Conservation (phyloP, 176 grass and related monocot genomes). For the Musa troglodytarum region DNA sequence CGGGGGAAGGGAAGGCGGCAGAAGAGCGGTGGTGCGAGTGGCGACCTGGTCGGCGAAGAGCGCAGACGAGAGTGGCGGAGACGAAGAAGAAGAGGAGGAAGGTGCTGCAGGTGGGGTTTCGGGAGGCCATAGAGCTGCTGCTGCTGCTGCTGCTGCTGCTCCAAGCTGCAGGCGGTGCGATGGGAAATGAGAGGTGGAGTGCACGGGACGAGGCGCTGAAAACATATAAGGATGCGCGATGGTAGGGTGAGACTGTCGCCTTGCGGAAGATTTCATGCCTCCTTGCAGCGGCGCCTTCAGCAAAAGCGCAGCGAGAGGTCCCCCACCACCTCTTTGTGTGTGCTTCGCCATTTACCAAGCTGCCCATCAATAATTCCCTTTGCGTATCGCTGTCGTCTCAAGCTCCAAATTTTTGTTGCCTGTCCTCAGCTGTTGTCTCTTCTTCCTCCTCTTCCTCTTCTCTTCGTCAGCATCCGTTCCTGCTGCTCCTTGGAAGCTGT, state of each 20-base stretch:
- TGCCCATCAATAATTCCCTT: slow-evolving; percentile 1
- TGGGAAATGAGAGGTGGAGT: not conserved
- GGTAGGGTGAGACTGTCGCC: not conserved
- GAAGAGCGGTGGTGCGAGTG: not conserved
- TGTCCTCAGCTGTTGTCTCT: not conserved
- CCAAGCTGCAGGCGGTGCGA: not conserved
- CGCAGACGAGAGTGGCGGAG: not conserved
- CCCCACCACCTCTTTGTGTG: not conserved
- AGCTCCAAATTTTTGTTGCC: not conserved
- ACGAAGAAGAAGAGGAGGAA: not conserved
- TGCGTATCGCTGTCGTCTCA: not conserved
- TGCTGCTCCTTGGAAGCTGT: no score
- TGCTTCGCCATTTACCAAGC: not conserved
- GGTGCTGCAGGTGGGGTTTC: not conserved
- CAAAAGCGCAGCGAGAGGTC: not conserved
- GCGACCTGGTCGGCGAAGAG: not conserved
- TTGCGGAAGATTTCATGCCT: not conserved
- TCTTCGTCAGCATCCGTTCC: not conserved
- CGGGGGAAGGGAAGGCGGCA: no score
- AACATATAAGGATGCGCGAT: no score
- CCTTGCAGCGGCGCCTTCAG: not conserved
- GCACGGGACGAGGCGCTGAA: not conserved
- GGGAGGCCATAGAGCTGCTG: not conserved
- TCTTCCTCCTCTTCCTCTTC: not conserved
- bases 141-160: not conserved